Base-by-base conservation (phyloP, 768 basidiomycete genomes). In the Trametes punicea region DNA sequence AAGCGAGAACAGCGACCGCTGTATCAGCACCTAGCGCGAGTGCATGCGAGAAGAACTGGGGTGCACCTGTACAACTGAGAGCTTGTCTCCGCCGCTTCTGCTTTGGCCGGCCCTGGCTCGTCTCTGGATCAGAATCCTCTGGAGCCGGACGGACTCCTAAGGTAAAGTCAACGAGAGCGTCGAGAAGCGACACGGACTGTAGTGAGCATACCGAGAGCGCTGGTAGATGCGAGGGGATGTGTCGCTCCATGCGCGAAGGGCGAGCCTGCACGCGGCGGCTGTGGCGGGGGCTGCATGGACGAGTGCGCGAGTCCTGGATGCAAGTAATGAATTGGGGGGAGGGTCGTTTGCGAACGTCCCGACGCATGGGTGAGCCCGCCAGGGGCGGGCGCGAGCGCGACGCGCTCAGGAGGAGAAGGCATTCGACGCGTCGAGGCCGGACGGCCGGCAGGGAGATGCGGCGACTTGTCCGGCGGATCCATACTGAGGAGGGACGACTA, bases 11-110 rank as follows among this genome's bases (percentile, higher is more conserved):
- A 48, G 41, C 11, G 42, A 44, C 6, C 31, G 42, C 46, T 52
- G 49, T 48, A 56, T 57, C 39, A 54, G 60, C 56, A 51, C 9
- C 34, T 20, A 6, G 48, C 48, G 40, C 52, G 41, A 44, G 34
- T 6, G 26, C 13, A 26, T 21, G 53, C 42, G 40, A 56, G 44
- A 57, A 53, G 45, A 50, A 60, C 58, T 4, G 59, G 61, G 26
- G 53, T n/a, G 73, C 69, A 90, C 89, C 89, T 50, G 89, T 92
- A 70, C 90, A 92, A 67, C 89, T 92, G 62, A 92, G 72, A 34
- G 90, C 89, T 68, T 92, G 89, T 41, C 90, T 75, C 49, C 90
- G 77, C 49, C 90, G 76, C 71, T 90, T 92, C 81, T 90, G 90
- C 77, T 90, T 91, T 15, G 83, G 83, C 15, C 83, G 88, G 38